Conservation (phyloP, 2,329 filamentous ascomycete species). For the Pyrenochaeta sp. region DNA sequence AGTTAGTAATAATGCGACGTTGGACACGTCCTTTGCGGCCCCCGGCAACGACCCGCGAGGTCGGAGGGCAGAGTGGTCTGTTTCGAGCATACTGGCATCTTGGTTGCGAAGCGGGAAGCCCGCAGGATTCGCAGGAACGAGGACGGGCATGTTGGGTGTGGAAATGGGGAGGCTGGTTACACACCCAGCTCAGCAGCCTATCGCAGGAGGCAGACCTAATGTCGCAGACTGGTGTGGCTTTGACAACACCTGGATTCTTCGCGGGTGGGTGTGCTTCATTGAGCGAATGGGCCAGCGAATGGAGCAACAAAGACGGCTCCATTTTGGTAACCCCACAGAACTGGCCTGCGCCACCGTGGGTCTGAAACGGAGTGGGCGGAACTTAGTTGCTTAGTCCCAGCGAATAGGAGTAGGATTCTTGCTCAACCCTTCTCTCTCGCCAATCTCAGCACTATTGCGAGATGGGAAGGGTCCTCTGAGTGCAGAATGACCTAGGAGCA, state of each 20-base stretch:
- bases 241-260: no score
- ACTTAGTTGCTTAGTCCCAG: constrained; percentile 9
- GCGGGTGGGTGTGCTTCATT: no score
- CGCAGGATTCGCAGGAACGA: constrained; percentile 1
- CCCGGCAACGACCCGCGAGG: constrained; percentile 7
- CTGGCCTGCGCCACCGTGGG: constrained; percentile 5
- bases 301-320: constrained; percentile 2
- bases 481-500: background rate
- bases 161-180: constrained; percentile 3
- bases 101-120: constrained; percentile 2
- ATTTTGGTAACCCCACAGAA: constrained; percentile 14
- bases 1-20: constrained; percentile 9
- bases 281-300: constrained; percentile 2
- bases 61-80: constrained; percentile 5
- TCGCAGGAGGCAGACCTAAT: background rate
- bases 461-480: no score
- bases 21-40: constrained; percentile 11
- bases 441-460: background rate
- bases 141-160: background rate
- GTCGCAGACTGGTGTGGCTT: no score
- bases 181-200: background rate
- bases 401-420: background rate
- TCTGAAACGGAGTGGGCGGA: constrained; percentile 14
- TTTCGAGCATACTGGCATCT: background rate
- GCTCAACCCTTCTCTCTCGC: constrained; percentile 1